Evolutionary conservation across 139 green algal genomes (phyloP), one percentile per base, ranked within the genome.

Genomic region (Tetraselmis striata): DNA sequence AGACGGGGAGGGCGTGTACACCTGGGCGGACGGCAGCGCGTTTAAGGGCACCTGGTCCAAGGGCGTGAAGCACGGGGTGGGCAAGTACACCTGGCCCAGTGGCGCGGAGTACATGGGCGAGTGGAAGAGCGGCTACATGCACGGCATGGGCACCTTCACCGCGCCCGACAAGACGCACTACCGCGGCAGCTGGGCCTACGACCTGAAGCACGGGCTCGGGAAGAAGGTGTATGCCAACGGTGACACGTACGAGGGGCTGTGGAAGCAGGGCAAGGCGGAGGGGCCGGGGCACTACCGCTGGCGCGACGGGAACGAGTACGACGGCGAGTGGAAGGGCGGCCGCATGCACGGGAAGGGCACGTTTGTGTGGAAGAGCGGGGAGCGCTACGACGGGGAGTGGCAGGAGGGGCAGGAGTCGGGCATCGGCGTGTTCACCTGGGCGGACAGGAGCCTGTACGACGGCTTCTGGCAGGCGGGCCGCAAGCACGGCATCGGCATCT

Each of bases 381-480:
- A 98, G 79, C 82, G 92, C 23, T 98, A 97, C 79, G 95, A 98
- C 77, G 95, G 95, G 1, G 90, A 96, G 75, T 98, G 93, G 92
- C 30, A 59, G 84, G 88, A 93, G 23, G 92, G 92, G 1, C 80
- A 84, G 28, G 91, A 95, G 82, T 84, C 96, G 24, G 94, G 94
- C 59, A 80, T 94, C 1, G 95, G 95, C 23, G 87, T 95, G 28
- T 97, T 96, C 83, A 92, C 90, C 23, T 98, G 95, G 85, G 82
- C 86, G 1, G 95, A 98, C 79, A 92, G 92, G 18, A 93, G 92
- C 23, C 92, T 85, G 2, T 98, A 93, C 86, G 91, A 97, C 32
- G 95, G 95, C 24, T 94, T 93, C 30, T 98, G 95, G 95, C 80
- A 75, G 28, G 31, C 78, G 0, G 94, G 94, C 26, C 82, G 87